Percentiles rank a stretch among this genome's conserved stretches.
Conservation (phyloP, 1,284 basidiomycete genomes). For the Schizophyllum amplum region DNA sequence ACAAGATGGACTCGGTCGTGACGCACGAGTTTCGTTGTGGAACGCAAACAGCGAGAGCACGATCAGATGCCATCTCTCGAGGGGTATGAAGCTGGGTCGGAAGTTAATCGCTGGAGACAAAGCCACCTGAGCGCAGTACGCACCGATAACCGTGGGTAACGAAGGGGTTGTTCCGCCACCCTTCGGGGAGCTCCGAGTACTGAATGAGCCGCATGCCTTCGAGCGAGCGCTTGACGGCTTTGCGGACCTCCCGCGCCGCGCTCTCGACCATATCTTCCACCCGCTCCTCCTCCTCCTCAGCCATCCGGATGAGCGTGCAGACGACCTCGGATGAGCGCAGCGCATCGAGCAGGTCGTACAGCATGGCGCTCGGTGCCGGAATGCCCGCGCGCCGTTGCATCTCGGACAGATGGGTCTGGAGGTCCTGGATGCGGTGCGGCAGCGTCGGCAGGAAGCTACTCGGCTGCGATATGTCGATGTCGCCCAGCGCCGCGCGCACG, state of each 20-base stretch:
- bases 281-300: constrained; percentile 2
- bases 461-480: constrained; percentile 8
- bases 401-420: constrained; percentile 9
- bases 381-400: constrained; percentile 5
- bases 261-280: constrained; percentile 27
- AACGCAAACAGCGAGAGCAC: constrained; percentile 66
- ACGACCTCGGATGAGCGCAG: neutral
- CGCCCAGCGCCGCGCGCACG: neutral
- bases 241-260: constrained; percentile 43
- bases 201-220: constrained; percentile 63
- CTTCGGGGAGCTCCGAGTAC: constrained; percentile 72
- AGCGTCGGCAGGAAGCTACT: constrained; percentile 12
- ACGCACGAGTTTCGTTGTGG: constrained; percentile 85
- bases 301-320: neutral
- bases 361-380: neutral
- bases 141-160: constrained; percentile 79
- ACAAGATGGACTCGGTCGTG: too few species aligned
- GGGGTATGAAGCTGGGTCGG: too few species aligned
- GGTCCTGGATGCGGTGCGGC: constrained; percentile 2
- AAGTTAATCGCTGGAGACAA: too few species aligned
- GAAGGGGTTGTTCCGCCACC: constrained; percentile 85
- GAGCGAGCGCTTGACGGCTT: constrained; percentile 56
- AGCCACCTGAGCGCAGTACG: too few species aligned
- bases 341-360: constrained; percentile 1
- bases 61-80: constrained; percentile 69